phyloP scores from a whole-genome alignment of 768 basidiomycete species.

The Hysterangium stoloniferum region DNA sequence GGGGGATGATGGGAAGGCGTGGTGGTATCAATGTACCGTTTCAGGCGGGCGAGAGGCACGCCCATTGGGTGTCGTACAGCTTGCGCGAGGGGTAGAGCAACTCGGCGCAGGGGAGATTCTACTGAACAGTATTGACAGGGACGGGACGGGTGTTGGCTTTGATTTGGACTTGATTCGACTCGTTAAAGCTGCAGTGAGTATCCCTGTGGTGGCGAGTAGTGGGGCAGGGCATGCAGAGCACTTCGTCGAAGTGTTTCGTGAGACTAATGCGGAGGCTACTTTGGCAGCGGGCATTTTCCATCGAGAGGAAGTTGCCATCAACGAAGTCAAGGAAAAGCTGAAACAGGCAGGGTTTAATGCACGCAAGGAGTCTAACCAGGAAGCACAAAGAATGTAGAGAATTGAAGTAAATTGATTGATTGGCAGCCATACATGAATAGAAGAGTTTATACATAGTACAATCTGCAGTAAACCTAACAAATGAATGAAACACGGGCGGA shows the following conservation, averaged over 20 bases:
- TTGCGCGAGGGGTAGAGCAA: constrained; percentile 83
- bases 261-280: constrained; percentile 81
- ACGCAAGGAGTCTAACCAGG: constrained; percentile 20
- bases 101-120: constrained; percentile 95
- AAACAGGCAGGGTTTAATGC: constrained; percentile 41
- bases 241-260: constrained; percentile 80
- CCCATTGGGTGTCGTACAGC: constrained; percentile 79
- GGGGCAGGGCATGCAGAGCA: constrained; percentile 81
- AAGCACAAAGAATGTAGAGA: background rate
- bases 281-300: constrained; percentile 98
- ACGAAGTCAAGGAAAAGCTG: constrained; percentile 65
- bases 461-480: constrained; percentile 4
- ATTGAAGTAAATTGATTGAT: background rate
- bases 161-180: constrained; percentile 77
- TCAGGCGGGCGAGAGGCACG: constrained; percentile 84
- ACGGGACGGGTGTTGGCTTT: constrained; percentile 89
- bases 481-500: background rate
- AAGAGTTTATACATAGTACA: constrained; percentile 12
- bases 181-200: constrained; percentile 66
- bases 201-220: constrained; percentile 92
- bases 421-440: constrained; percentile 3
- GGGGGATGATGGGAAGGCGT: constrained; percentile 62
- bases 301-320: constrained; percentile 76
- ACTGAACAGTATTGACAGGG: constrained; percentile 93
- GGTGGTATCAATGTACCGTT: constrained; percentile 99